Evolutionary conservation across 768 basidiomycete genomes (phyloP), one percentile per base, ranked within the genome.

Genomic region (Leccinellum luteum): DNA sequence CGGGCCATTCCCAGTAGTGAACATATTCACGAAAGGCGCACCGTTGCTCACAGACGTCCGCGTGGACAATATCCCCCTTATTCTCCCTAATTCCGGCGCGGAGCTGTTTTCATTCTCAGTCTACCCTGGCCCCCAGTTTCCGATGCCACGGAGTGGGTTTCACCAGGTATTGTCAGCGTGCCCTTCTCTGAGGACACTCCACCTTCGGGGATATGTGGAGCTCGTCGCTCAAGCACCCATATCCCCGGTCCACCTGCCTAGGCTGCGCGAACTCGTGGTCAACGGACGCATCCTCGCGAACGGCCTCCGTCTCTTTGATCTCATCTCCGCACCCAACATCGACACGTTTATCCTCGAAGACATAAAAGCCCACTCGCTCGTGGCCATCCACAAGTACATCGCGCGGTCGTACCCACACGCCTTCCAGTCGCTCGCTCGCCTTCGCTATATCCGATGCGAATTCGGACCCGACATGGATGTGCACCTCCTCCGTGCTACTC

Each of bases 61-160:
- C 31, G 57, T 75, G 13, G 75, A 76, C 60, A 63, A 65, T 10
- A 38, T 75, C 8, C 66, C 70, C 45, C 48, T 73, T 28, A 54
- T 65, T 45, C 55, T 68, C 9, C 68, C 72, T 30, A 60, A 55
- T 21, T 54, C 65, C 13, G n/a, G 45, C 28, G 47, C 51, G 12
- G 70, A 64, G 52, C 61, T 56, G 10, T 66, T 75, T 19, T 73
- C 74, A 41, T 64, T 75, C 27, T 74, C 72, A 31, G 64, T 67
- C 28, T 71, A 66, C 57, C 72, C 70, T 9, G 76, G 72, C 23
- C 65, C 69, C 12, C 69, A 71, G 45, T 71, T 73, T 41, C 63
- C 71, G 10, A 61, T 71, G 56, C 53, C 67, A 15, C 66, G 66
- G 31, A 60, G 56, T 12, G 68, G 57, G 13, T 67, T 71, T 28